Conservation (phyloP, 2,329 filamentous ascomycete species). For the Fusarium pilosicola region DNA sequence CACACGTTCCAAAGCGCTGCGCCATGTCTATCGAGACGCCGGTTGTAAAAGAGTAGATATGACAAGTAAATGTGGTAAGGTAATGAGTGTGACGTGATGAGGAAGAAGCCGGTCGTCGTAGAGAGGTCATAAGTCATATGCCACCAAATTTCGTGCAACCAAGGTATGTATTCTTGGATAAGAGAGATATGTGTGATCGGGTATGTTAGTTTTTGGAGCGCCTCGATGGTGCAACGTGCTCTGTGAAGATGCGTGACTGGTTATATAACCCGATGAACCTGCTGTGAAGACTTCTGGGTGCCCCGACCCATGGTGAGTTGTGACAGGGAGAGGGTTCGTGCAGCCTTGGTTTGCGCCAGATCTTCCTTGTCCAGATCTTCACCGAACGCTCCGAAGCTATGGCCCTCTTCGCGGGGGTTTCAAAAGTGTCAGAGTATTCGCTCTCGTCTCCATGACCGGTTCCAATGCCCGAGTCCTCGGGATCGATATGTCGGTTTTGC, state of each 20-base stretch:
- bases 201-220: background rate
- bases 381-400: conserved; percentile 54
- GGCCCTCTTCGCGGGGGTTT: conserved; percentile 60
- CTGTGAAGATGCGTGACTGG: background rate
- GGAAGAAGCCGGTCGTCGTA: conserved; percentile 16
- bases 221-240: background rate
- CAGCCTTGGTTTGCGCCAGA: conserved; percentile 61
- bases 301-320: conserved; percentile 61
- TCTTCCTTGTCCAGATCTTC: conserved; percentile 56
- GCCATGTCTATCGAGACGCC: background rate
- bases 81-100: conserved; percentile 20
- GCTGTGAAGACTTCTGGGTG: conserved; percentile 35
- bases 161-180: conserved; percentile 2
- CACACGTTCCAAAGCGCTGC: background rate
- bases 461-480: conserved; percentile 52
- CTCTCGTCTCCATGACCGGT: conserved; percentile 54
- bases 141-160: conserved; percentile 21
- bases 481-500: conserved; percentile 39
- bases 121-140: conserved; percentile 34
- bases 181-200: background rate
- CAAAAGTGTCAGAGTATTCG: conserved; percentile 60
- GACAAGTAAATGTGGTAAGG: conserved; percentile 16
- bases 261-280: conserved; percentile 42
- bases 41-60: background rate
- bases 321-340: conserved; percentile 71